Percentiles rank a stretch among this genome's conserved stretches.
Conservation (phyloP, 306 rosid genomes). For the Cicer bijugum region DNA sequence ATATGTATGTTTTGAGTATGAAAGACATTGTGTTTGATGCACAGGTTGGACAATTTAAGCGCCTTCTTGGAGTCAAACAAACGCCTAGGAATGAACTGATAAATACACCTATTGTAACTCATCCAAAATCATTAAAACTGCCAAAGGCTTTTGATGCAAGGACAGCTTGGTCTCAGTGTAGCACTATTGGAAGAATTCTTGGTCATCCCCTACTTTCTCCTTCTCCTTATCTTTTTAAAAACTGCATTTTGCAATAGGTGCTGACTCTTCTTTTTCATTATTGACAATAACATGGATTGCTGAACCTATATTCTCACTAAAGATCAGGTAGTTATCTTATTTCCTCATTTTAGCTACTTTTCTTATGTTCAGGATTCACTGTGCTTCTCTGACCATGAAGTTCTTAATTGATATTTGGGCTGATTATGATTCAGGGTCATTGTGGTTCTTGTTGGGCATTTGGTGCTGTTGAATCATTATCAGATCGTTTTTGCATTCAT, state of each 20-base stretch:
- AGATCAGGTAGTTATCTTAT: constrained; percentile 75
- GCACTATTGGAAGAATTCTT: constrained; percentile 78
- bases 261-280: constrained; percentile 50
- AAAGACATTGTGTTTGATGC: constrained; percentile 37
- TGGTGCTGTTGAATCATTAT: constrained; percentile 89
- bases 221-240: constrained; percentile 16
- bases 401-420: constrained; percentile 38
- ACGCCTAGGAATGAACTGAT: constrained; percentile 54
- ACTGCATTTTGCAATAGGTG: constrained; percentile 32
- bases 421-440: constrained; percentile 70
- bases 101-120: constrained; percentile 55
- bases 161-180: constrained; percentile 84
- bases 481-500: constrained; percentile 93
- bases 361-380: constrained; percentile 1
- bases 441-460: constrained; percentile 99
- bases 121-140: constrained; percentile 72
- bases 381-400: constrained; percentile 15
- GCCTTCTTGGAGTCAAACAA: constrained; percentile 85
- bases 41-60: constrained; percentile 85
- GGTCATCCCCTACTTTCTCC: constrained; percentile 51
- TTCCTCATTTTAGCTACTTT: background rate
- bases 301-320: constrained; percentile 49
- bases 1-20: constrained; percentile 9
- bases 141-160: constrained; percentile 84
- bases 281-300: constrained; percentile 44